Percentiles rank a stretch among this genome's conserved stretches.
phyloP scores from a whole-genome alignment of 331 rosid species.

The Malus hybrid region DNA sequence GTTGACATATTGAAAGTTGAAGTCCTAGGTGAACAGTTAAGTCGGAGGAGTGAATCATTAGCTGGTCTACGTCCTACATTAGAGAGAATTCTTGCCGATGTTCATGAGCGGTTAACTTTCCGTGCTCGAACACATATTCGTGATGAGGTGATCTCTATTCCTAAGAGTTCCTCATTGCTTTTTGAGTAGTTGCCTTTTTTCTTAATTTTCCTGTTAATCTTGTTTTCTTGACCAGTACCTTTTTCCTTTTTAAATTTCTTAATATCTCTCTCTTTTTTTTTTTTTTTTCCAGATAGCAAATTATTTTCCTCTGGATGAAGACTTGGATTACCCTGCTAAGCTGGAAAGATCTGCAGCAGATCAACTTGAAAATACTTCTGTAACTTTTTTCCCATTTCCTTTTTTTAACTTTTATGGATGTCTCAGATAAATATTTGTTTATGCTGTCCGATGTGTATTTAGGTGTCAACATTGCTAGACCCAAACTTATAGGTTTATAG shows the following conservation, averaged over 20 bases:
- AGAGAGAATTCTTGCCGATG: conserved; percentile 92
- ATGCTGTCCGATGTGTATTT: not conserved
- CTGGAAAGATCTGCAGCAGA: conserved; percentile 57
- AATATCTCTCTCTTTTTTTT: not conserved
- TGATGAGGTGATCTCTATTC: conserved; percentile 65
- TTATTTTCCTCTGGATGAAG: conserved; percentile 75
- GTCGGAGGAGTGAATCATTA: conserved; percentile 68
- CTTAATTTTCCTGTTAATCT: conserved; percentile 8
- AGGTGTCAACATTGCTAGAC: no score
- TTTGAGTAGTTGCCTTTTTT: not conserved
- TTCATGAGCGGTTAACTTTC: conserved; percentile 92
- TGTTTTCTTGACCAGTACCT: not conserved
- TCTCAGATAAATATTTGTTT: not conserved
- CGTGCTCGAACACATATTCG: conserved; percentile 92
- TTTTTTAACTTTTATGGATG: not conserved
- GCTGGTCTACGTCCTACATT: conserved; percentile 84
- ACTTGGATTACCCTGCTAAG: conserved; percentile 96
- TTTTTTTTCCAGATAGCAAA: conserved; percentile 66
- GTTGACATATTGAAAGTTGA: conserved; percentile 93
- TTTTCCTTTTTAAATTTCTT: not conserved
- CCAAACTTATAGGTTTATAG: not conserved
- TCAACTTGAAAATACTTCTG: conserved; percentile 55
- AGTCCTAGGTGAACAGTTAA: conserved; percentile 81
- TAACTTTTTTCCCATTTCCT: conserved; percentile 17
- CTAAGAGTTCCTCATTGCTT: not conserved